Conservation (phyloP, 805 yeast genomes). For the Kuraishia hungarica region DNA sequence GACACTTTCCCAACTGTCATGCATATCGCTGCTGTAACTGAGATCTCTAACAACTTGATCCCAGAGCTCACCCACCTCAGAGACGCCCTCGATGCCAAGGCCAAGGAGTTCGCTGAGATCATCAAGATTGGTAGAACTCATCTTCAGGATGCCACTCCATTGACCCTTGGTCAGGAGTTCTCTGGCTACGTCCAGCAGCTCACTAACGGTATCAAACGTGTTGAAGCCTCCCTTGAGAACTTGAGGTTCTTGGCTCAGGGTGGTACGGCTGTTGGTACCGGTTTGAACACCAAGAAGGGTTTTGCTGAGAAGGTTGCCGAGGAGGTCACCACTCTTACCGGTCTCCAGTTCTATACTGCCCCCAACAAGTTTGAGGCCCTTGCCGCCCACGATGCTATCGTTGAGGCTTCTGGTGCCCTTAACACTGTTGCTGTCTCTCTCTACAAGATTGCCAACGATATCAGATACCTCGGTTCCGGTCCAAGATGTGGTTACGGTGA, state of each 20-base stretch:
- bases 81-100: constrained; percentile 67
- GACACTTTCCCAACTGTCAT: constrained; percentile 99
- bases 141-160: constrained; percentile 97
- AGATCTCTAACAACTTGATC: constrained; percentile 63
- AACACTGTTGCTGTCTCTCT: constrained; percentile 91
- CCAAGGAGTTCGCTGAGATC: constrained; percentile 79
- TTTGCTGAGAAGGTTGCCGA: constrained; percentile 83
- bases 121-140: constrained; percentile 99
- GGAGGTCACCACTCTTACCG: constrained; percentile 79
- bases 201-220: constrained; percentile 82
- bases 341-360: constrained; percentile 84
- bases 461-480: constrained; percentile 96
- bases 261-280: constrained; percentile 99
- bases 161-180: constrained; percentile 97
- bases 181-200: constrained; percentile 94
- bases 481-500: constrained; percentile 99
- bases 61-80: constrained; percentile 77
- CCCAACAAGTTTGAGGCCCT: constrained; percentile 98
- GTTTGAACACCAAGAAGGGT: constrained; percentile 89
- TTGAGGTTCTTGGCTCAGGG: constrained; percentile 90
- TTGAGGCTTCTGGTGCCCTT: constrained; percentile 94
- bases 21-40: constrained; percentile 98
- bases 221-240: constrained; percentile 68
- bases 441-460: constrained; percentile 96
- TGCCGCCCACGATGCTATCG: constrained; percentile 98